Evolutionary conservation across 768 basidiomycete genomes (phyloP).

Genomic region (Crassisporium funariophilum): DNA sequence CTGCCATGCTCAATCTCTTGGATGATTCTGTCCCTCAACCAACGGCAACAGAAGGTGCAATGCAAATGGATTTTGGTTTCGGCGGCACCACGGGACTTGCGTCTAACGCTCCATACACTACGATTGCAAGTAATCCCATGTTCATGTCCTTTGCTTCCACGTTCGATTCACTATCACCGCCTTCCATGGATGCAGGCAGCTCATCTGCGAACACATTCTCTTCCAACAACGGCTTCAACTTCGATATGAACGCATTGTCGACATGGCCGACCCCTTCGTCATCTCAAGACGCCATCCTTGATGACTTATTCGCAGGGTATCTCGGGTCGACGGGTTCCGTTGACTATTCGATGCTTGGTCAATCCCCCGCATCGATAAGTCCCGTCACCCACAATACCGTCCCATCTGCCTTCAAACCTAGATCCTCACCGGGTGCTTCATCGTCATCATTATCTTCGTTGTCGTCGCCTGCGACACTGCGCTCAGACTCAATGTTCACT

Average conservation of each 20-base stretch:
- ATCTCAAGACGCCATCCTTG: slow-evolving; percentile 42
- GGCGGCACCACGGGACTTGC: slow-evolving; percentile 50
- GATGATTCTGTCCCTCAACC: slow-evolving; percentile 57
- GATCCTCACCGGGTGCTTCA: slow-evolving; percentile 19
- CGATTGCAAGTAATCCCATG: slow-evolving; percentile 80
- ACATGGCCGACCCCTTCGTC: slow-evolving; percentile 41
- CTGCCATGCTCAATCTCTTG: slow-evolving; percentile 60
- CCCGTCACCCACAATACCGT: slow-evolving; percentile 54
- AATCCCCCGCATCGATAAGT: slow-evolving; percentile 46
- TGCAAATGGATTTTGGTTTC: slow-evolving; percentile 63
- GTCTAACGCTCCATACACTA: slow-evolving; percentile 62
- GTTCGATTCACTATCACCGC: slow-evolving; percentile 46
- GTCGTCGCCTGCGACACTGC: slow-evolving; percentile 36
- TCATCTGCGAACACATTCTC: slow-evolving; percentile 13
- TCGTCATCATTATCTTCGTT: slow-evolving; percentile 38
- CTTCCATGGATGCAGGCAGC: slow-evolving; percentile 16
- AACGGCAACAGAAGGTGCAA: slow-evolving; percentile 56
- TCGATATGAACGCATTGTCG: slow-evolving; percentile 48
- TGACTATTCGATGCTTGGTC: slow-evolving; percentile 34
- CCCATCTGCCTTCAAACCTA: slow-evolving; percentile 18
- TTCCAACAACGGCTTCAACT: slow-evolving; percentile 42
- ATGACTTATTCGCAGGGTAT: slow-evolving; percentile 49
- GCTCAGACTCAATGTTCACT: slow-evolving; percentile 36
- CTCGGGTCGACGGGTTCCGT: slow-evolving; percentile 26
- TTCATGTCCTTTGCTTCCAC: slow-evolving; percentile 79